Percentiles rank a stretch among this genome's conserved stretches.
phyloP scores from a whole-genome alignment of 148 eudicot species.

The Persicaria maculosa region DNA sequence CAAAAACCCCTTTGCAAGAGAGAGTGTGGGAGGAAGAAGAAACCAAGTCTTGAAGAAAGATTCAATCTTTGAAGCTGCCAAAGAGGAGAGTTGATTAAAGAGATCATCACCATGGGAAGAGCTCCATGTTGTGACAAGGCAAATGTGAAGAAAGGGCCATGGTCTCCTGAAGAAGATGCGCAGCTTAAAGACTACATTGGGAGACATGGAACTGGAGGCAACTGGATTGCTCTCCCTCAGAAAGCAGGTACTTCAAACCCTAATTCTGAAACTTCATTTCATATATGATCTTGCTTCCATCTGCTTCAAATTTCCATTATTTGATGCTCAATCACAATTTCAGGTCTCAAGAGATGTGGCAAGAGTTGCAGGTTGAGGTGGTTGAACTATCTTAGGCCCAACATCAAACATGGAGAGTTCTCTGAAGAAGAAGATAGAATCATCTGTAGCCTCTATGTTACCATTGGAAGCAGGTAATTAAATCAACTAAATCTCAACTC shows the following conservation, averaged over 20 bases:
- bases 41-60: not conserved
- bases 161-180: constrained; percentile 85
- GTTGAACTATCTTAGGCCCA: constrained; percentile 75
- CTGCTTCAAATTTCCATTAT: not conserved
- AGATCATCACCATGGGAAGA: constrained; percentile 51
- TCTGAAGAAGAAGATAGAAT: constrained; percentile 62
- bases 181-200: constrained; percentile 63
- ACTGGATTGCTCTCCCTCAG: constrained; percentile 79
- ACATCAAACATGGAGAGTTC: constrained; percentile 80
- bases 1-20: not conserved
- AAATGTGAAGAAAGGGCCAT: constrained; percentile 84
- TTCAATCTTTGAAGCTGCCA: not conserved
- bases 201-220: constrained; percentile 55
- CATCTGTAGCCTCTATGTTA: constrained; percentile 58
- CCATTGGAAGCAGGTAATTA: constrained; percentile 73
- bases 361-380: constrained; percentile 84
- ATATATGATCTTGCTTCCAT: not conserved
- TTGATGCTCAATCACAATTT: not conserved
- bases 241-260: constrained; percentile 44
- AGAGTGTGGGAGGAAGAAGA: not conserved
- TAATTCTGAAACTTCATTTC: not conserved
- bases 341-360: constrained; percentile 74
- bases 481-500: not conserved
- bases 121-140: constrained; percentile 90
- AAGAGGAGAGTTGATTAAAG: not conserved